Evolutionary conservation across 352 stramenopile genomes (phyloP).

Genomic region (Stramenopiles sp.): DNA sequence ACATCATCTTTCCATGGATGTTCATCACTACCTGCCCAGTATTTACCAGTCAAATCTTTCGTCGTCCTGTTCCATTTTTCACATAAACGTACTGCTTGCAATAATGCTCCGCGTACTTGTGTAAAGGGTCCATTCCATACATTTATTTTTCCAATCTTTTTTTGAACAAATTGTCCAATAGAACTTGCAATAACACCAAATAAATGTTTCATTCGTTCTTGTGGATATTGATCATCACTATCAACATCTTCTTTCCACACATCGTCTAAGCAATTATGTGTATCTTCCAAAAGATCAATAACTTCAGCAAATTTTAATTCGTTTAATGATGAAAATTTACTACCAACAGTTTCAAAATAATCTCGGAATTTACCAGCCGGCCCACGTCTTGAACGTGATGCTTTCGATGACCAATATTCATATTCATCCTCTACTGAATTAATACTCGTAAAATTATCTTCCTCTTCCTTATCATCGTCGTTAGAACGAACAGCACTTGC

Average conservation of each 20-base stretch:
- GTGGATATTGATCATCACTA: conserved; percentile 41
- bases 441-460: conserved; percentile 26
- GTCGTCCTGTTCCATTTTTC: conserved; percentile 51
- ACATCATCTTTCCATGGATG: conserved; percentile 47
- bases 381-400: conserved; percentile 30
- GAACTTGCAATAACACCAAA: conserved; percentile 47
- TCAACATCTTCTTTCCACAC: conserved; percentile 45
- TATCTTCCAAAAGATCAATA: conserved; percentile 55
- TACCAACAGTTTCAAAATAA: conserved; percentile 51
- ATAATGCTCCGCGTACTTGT: conserved; percentile 33
- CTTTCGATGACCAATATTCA: conserved; percentile 47
- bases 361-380: conserved; percentile 47
- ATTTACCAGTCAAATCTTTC: conserved; percentile 12
- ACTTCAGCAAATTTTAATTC: conserved; percentile 46
- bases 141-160: conserved; percentile 21
- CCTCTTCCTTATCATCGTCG: not conserved
- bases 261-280: conserved; percentile 55
- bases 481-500: not conserved
- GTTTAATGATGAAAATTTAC: conserved; percentile 38
- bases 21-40: not conserved
- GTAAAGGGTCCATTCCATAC: conserved; percentile 46
- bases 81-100: conserved; percentile 39
- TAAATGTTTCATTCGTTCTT: conserved; percentile 58
- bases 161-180: conserved; percentile 32
- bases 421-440: conserved; percentile 57